Evolutionary conservation across 2,329 filamentous ascomycete genomes (phyloP), one percentile per base, ranked within the genome.

Genomic region (Coniochaeta sp.): DNA sequence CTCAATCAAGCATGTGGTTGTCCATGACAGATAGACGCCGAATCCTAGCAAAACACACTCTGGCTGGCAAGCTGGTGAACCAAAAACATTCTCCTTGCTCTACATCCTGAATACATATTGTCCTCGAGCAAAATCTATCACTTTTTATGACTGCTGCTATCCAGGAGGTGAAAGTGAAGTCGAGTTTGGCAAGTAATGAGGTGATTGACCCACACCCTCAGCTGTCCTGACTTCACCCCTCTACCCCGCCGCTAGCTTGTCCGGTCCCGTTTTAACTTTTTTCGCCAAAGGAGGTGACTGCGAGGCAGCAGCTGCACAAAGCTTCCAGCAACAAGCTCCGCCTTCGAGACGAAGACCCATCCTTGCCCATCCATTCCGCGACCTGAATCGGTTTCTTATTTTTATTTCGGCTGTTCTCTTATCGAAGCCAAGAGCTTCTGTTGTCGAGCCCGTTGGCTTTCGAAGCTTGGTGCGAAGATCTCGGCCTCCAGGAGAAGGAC

Each of bases 241-340:
- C 42, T 52, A 52, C 47, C 47, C 47, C 47, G 47, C 47, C 47
- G 7, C 2, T 34, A 52, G 47, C 47, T 30, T 30, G 22, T 30
- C 22, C 14, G 47, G 22, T 8, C 47, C 47, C 22, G 14, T 52
- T 52, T 52, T 8, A 52, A 5, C n/a, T n/a, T 30, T 52, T 52
- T 52, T 47, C 42, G 42, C 42, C 12, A 24, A 9, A 47, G n/a
- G 42, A 24, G 42, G 42, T 47, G 47, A 52, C 30, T 52, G 47
- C 47, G 47, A 52, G 47, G 47, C 47, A 52, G 47, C 47, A 52
- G 47, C 47, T 52, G 47, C 47, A 52, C 47, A 52, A 52, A 52
- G 47, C 47, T 52, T 52, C 47, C 22, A 52, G 6, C 47, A 52
- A 28, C 47, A 52, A 52, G 47, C 47, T 52, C 47, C 47, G 47